Base-by-base conservation (phyloP, 2,329 filamentous ascomycete genomes). In the Scleromitrula shiraiana region DNA sequence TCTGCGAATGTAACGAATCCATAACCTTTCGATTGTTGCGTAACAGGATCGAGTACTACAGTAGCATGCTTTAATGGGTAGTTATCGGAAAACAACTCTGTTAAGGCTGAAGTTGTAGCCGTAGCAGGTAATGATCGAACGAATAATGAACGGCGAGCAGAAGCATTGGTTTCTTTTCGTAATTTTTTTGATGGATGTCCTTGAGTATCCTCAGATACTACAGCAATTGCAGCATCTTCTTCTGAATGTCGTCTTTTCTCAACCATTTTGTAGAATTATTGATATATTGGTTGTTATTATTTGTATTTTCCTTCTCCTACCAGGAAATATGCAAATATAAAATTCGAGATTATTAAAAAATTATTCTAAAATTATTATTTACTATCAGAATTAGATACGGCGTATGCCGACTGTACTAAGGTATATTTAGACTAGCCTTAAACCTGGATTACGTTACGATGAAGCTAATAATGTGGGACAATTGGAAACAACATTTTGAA, bases 1-100 rank as follows among this genome's bases (percentile, higher is more conserved):
- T 98, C 93, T 59, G 90, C 88, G 61, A 98, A 93, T 2, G 93
- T 97, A 49, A 98, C 91, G 67, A 98, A 98, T 45, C 93, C 93
- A 66, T 89, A 98, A 15, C 93, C 91, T 63, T 88, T 85, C 12
- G 88, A 96, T 58, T 82, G 73, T 63, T 95, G 95, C 2, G 90
- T 95, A 55, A 82, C 75, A 14, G 85, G 81, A 64, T 98, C 91
- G 49, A 84, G 70, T 32, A 98, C 89, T 4, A 95, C 89, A n/a
- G 85, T 87, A 44, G 93, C 91, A 67, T 97, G 91, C 68, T 96
- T 97, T 64, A 98, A 80, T 7, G 94, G 90, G 61, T 88, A 97
- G 51, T 89, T 85, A 65, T 96, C 81, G 6, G 93, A 97, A 69
- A 98, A 98, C 67, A 90, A 84, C 50, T 88, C 83, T 50, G 89